Percentiles rank a stretch among this genome's conserved stretches.
These are phyloP conservation scores for Lolium perenne DNA, from an alignment of 176 grass and related monocot species.

Conservation along the genomic window DNA sequence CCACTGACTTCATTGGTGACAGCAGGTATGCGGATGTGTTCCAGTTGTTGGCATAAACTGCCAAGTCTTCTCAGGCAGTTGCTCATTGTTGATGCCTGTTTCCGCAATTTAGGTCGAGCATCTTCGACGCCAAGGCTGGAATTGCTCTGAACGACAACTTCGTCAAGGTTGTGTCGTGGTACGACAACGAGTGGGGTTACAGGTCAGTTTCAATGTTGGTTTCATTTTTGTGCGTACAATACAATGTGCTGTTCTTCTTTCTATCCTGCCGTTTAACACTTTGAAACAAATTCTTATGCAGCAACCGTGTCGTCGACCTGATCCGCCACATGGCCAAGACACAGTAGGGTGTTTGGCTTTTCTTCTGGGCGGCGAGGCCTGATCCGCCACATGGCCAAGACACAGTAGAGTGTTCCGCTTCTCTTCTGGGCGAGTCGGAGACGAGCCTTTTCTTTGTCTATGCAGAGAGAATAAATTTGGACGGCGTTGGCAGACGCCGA, in stretches of 20 bases:
- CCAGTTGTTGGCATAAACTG: background rate
- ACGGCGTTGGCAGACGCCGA: conserved; percentile 17
- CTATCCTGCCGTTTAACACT: background rate
- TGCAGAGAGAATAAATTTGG: conserved; percentile 67
- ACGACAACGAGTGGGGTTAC: conserved; percentile 92
- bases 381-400: conserved; percentile 57
- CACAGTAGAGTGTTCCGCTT: conserved; percentile 36
- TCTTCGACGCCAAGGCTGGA: conserved; percentile 88
- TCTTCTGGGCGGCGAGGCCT: background rate
- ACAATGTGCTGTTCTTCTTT: background rate
- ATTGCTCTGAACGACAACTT: conserved; percentile 80
- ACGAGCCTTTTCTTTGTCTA: conserved; percentile 30
- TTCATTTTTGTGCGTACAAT: too few relatives aligned
- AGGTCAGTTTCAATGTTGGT: conserved; percentile 36
- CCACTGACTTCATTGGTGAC: conserved; percentile 74
- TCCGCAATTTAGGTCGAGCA: conserved; percentile 63
- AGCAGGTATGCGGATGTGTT: conserved; percentile 52
- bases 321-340: conserved; percentile 74
- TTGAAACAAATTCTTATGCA: background rate
- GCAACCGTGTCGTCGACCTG: conserved; percentile 79
- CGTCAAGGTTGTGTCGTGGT: conserved; percentile 79
- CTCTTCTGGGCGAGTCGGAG: background rate
- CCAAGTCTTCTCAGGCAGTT: background rate
- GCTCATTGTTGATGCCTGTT: background rate
- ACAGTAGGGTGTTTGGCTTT: conserved; percentile 36